These are phyloP conservation scores for Garcia nutans DNA, from an alignment of 345 rosid species.

Conservation along the genomic window DNA sequence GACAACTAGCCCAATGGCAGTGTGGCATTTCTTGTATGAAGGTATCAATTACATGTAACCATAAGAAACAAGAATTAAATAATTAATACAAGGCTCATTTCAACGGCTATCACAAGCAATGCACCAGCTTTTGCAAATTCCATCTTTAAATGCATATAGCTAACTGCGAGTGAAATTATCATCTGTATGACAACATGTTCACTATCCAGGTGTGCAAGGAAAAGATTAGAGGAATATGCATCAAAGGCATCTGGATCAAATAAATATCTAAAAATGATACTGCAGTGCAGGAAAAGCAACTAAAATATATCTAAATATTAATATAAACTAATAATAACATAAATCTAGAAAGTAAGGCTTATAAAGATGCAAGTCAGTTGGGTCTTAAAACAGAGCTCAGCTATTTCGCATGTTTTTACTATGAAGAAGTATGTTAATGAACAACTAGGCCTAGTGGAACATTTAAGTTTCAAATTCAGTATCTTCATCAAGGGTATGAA, in stretches of 20 bases:
- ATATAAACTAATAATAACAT: not conserved
- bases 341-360: not conserved
- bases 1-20: too few relatives aligned
- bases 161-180: not conserved
- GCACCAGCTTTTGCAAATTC: not conserved
- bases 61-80: not conserved
- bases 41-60: not conserved
- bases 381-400: not conserved
- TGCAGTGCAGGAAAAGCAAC: not conserved
- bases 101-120: not conserved
- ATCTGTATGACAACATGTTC: not conserved
- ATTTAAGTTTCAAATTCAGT: not conserved
- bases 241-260: not conserved
- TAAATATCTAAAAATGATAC: not conserved
- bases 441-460: not conserved
- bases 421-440: not conserved
- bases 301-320: not conserved
- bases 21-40: not conserved
- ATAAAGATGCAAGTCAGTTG: not conserved
- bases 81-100: constrained; percentile 1
- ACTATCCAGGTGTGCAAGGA: not conserved
- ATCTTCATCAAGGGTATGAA: not conserved
- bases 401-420: not conserved
- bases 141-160: not conserved
- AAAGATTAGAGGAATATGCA: not conserved